phyloP scores from a whole-genome alignment of 441 rosid genomes.

The Euphorbia corollata region DNA sequence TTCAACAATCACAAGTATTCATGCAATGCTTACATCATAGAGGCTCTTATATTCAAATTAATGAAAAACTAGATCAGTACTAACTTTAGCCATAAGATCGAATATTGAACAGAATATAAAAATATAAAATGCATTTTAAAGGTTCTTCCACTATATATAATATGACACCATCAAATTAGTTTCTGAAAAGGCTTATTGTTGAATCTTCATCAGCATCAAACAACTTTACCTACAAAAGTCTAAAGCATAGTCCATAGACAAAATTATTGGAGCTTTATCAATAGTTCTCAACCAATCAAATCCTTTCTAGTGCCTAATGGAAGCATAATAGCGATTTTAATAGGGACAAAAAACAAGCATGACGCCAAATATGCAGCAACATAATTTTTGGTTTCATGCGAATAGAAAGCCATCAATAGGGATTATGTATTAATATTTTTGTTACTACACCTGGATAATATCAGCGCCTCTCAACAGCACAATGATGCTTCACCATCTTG shows the following conservation, averaged over 20 bases:
- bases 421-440: too few relatives aligned
- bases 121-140: neutral
- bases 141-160: neutral
- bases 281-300: neutral
- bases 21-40: neutral
- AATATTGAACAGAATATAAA: neutral
- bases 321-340: neutral
- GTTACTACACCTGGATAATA: constrained; percentile 2
- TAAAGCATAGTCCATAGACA: neutral
- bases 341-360: neutral
- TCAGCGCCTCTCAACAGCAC: constrained; percentile 2
- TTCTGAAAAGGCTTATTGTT: neutral
- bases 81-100: neutral
- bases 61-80: neutral
- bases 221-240: neutral
- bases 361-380: neutral
- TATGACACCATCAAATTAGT: neutral
- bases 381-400: neutral
- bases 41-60: neutral
- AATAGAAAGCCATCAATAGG: too few relatives aligned
- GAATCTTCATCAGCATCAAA: constrained; percentile 1
- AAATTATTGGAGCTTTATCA: too few relatives aligned
- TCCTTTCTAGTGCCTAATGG: neutral
- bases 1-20: neutral
- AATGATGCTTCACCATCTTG: neutral